A percentile compares a stretch with the other conserved stretches of the same genome.
phyloP scores from a whole-genome alignment of 2,329 filamentous ascomycete species.

The Aspergillus spinulosporus region DNA sequence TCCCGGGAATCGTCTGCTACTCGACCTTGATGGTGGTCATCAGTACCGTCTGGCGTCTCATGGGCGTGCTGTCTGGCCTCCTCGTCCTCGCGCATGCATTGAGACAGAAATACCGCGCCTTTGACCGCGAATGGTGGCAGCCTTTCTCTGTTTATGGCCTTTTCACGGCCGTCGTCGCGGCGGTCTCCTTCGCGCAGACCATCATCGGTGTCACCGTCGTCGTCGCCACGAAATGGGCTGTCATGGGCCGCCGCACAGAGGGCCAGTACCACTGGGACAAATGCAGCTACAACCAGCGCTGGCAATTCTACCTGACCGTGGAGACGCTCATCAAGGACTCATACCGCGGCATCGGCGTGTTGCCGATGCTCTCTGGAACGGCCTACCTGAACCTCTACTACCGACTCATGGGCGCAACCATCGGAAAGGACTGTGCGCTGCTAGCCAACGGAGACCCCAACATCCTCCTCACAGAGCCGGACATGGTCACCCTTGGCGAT shows the following conservation, averaged over 20 bases:
- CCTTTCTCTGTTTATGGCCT: slow-evolving; percentile 6
- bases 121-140: slow-evolving; percentile 11
- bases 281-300: slow-evolving; percentile 59
- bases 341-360: slow-evolving; percentile 53
- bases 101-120: background rate
- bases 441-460: slow-evolving; percentile 56
- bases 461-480: slow-evolving; percentile 59
- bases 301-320: slow-evolving; percentile 57
- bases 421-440: slow-evolving; percentile 57
- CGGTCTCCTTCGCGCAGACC: background rate
- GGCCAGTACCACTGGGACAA: slow-evolving; percentile 62
- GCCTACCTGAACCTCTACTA: slow-evolving; percentile 57
- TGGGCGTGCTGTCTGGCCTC: background rate
- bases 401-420: slow-evolving; percentile 54
- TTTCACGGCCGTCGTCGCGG: background rate
- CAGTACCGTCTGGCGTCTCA: slow-evolving; percentile 1
- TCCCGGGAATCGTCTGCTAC: slow-evolving; percentile 5
- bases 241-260: slow-evolving; percentile 53
- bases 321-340: slow-evolving; percentile 54
- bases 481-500: slow-evolving; percentile 46
- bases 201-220: slow-evolving; percentile 47
- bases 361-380: slow-evolving; percentile 56
- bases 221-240: slow-evolving; percentile 53
- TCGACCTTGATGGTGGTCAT: slow-evolving; percentile 1
- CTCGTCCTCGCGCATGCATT: slow-evolving; percentile 2